These are phyloP conservation scores for Rutstroemia sp. DNA, from an alignment of 2,329 filamentous ascomycete genomes.

Conservation along the genomic window DNA sequence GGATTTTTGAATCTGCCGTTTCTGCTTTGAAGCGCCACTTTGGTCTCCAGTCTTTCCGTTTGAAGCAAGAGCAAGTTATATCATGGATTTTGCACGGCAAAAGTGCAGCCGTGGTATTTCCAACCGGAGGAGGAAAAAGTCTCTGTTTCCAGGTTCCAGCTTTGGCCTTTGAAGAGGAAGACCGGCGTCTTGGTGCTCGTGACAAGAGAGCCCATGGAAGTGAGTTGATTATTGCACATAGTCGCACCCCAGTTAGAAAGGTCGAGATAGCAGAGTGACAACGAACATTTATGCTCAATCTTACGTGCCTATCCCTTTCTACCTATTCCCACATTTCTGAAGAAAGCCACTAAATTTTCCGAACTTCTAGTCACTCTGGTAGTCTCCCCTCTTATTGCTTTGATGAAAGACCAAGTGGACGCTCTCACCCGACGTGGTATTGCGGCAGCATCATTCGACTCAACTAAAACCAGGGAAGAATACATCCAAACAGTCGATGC, in stretches of 20 bases:
- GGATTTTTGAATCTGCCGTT: conserved; percentile 21
- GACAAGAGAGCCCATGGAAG: conserved; percentile 30
- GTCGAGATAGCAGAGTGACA: neutral
- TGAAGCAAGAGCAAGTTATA: conserved; percentile 40
- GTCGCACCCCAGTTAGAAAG: neutral
- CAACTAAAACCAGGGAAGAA: conserved; percentile 40
- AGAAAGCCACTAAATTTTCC: neutral
- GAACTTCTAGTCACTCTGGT: conserved; percentile 40
- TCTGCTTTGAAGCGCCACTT: conserved; percentile 34
- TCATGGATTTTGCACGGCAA: conserved; percentile 35
- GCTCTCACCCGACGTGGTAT: conserved; percentile 42
- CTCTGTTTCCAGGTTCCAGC: conserved; percentile 38
- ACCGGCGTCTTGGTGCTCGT: conserved; percentile 25
- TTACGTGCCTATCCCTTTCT: neutral
- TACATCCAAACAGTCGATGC: conserved; percentile 37
- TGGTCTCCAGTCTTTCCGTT: conserved; percentile 34
- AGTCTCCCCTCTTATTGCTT: conserved; percentile 47
- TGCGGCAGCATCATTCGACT: conserved; percentile 47
- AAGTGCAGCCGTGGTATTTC: conserved; percentile 37
- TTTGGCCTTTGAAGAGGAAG: conserved; percentile 35
- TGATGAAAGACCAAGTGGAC: conserved; percentile 57
- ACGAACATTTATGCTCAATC: neutral
- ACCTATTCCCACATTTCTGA: neutral
- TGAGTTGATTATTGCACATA: neutral
- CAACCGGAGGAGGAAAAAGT: conserved; percentile 36